Conservation (phyloP, 768 basidiomycete species). For the Boletellus ananiceps region DNA sequence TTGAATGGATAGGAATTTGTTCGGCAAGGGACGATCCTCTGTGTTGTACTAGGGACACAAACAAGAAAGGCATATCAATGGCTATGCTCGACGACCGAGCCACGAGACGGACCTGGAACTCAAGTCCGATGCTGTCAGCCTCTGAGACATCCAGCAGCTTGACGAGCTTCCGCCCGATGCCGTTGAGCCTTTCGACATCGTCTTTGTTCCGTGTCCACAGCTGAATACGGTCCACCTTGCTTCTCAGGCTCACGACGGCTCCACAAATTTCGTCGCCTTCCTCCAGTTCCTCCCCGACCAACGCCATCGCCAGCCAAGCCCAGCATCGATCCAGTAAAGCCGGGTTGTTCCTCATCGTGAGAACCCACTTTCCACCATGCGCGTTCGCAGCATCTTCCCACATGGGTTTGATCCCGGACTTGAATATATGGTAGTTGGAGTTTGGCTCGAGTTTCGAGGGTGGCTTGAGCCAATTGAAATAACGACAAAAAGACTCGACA, state of each 20-base stretch:
- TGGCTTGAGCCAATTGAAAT: constrained; percentile 92
- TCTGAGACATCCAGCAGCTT: constrained; percentile 82
- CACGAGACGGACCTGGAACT: constrained; percentile 69
- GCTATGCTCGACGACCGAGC: neutral
- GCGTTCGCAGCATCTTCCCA: constrained; percentile 95
- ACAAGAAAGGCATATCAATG: neutral
- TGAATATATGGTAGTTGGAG: constrained; percentile 95
- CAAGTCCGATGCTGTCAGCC: constrained; percentile 77
- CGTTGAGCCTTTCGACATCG: constrained; percentile 80
- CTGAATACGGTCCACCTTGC: constrained; percentile 87
- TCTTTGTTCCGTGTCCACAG: constrained; percentile 86
- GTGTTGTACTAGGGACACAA: constrained; percentile 61
- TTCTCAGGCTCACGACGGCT: constrained; percentile 81
- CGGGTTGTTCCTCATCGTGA: constrained; percentile 87
- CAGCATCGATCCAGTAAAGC: constrained; percentile 80
- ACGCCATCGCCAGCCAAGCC: constrained; percentile 86
- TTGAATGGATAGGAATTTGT: constrained; percentile 81
- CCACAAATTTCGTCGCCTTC: constrained; percentile 75
- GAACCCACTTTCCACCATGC: constrained; percentile 90
- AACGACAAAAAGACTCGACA: constrained; percentile 85
- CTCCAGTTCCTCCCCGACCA: constrained; percentile 66
- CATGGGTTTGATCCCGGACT: constrained; percentile 92
- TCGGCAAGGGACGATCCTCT: constrained; percentile 77
- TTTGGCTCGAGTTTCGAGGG: constrained; percentile 85
- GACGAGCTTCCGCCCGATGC: constrained; percentile 77